Base-by-base conservation (phyloP, 2,329 filamentous ascomycete species). In the Sporothrix pallida region DNA sequence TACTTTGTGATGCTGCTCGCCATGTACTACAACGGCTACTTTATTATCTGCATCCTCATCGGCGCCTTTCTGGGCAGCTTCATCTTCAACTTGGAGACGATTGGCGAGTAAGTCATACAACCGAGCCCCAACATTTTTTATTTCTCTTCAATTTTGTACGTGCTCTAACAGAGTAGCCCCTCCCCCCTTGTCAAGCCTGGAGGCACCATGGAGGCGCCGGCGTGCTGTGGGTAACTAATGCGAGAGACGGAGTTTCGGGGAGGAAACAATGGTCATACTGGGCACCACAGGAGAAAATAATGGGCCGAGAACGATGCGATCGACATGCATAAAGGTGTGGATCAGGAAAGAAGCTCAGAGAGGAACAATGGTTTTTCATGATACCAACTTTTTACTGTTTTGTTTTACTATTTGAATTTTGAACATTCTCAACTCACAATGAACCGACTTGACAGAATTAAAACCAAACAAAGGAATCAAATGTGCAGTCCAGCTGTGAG, bases 31-130 rank as follows among this genome's bases (percentile, higher is more conserved):
- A 89, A 89, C 77, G 89, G 90, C 10, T 96, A 93, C 81, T 87
- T 96, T 76, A 93, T 96, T 80, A 91, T 95, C 74, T 93, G 90
- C 77, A 93, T 96, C 80, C 88, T 95, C 75, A 87, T 95, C 72
- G 93, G 93, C 1, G 89, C 91, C 0, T 93, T 89, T 76, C 73
- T 95, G 5, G 93, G 93, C 17, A 86, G 87, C 13, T 93, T 94
- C 76, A 79, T 93, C 74, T 95, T 93, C 80, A 88, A 90, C 44
- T 95, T 92, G 91, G 91, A 92, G 79, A 83, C 80, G 0, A 78
- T 88, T 9, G 72, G 70, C 23, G 70, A 72, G 77, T 78, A 42
- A 71, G 77, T 77, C 13, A 2, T 42, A 17, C 23, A 3, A 0
- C 37, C 31, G 5, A 3, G 17, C 46, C 15, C 48, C 48, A 13